Conservation (phyloP, 352 stramenopile species). For the Blastocystis sp. region DNA sequence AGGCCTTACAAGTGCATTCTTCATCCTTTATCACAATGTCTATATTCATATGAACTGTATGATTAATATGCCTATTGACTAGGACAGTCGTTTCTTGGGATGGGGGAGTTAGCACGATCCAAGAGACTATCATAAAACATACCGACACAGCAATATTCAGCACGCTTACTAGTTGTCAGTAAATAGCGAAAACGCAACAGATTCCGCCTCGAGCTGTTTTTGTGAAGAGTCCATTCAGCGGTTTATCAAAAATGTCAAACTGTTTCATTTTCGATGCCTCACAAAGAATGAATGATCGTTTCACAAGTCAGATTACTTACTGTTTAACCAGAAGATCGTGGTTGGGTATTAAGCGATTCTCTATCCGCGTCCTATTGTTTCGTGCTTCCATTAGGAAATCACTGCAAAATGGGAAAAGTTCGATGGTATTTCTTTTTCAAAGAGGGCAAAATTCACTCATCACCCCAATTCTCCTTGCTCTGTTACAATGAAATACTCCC, state of each 20-base stretch:
- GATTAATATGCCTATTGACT: no score
- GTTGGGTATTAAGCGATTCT: neutral
- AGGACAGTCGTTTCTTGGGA: no score
- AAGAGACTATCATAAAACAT: neutral
- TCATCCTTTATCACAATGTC: neutral
- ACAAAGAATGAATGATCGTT: neutral
- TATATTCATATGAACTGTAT: neutral
- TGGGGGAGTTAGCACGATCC: neutral
- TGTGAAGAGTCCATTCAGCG: slow-evolving; percentile 13
- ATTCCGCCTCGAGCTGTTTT: neutral
- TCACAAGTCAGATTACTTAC: neutral
- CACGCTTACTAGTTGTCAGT: neutral
- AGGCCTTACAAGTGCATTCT: neutral
- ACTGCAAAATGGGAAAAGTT: neutral
- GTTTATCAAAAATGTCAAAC: slow-evolving; percentile 51
- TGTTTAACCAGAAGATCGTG: neutral
- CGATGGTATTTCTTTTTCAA: no score
- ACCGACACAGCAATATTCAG: neutral
- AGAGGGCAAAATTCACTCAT: no score
- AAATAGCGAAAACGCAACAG: neutral
- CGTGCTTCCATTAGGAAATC: neutral
- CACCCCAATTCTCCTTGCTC: no score
- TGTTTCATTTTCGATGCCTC: slow-evolving; percentile 3
- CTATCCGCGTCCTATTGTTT: neutral
- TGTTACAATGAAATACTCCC: no score